phyloP scores from a whole-genome alignment of 768 basidiomycete species.

The Candolleomyces aberdarensis region DNA sequence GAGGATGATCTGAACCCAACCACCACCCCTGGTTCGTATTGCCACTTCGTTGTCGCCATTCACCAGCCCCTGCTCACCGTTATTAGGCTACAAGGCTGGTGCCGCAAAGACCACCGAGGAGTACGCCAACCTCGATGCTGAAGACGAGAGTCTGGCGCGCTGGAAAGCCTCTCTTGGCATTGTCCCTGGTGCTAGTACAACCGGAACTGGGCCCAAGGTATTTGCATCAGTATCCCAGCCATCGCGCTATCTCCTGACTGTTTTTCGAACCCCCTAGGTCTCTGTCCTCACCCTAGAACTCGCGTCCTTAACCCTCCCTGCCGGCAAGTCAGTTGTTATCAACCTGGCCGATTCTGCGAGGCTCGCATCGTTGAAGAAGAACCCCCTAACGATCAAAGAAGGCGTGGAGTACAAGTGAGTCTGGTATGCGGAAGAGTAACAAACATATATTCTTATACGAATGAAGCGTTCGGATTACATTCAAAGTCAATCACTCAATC shows the following conservation, averaged over 20 bases:
- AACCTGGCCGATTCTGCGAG: conserved; percentile 52
- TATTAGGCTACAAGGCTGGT: conserved; percentile 69
- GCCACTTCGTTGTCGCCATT: background rate
- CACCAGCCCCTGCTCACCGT: background rate
- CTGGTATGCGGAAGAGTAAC: background rate
- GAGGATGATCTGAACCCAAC: conserved; percentile 57
- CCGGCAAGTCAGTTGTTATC: conserved; percentile 60
- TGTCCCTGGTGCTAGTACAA: conserved; percentile 43
- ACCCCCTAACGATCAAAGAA: conserved; percentile 77
- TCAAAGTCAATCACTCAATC: conserved; percentile 88
- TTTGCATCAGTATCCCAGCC: background rate
- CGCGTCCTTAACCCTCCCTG: conserved; percentile 65
- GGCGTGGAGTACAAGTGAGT: conserved; percentile 86
- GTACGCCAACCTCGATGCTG: conserved; percentile 80
- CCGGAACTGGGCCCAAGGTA: conserved; percentile 66
- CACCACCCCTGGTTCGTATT: conserved; percentile 54
- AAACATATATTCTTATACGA: background rate
- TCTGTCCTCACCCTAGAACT: conserved; percentile 77
- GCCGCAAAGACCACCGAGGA: conserved; percentile 73
- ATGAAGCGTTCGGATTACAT: conserved; percentile 70
- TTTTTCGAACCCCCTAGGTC: conserved; percentile 45
- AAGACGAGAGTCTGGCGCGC: conserved; percentile 89
- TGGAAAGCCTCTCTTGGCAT: conserved; percentile 97
- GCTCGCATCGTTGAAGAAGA: conserved; percentile 64
- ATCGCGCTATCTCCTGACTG: background rate